Base-by-base conservation (phyloP, 352 stramenopile genomes). In the Phytophthora vignae region DNA sequence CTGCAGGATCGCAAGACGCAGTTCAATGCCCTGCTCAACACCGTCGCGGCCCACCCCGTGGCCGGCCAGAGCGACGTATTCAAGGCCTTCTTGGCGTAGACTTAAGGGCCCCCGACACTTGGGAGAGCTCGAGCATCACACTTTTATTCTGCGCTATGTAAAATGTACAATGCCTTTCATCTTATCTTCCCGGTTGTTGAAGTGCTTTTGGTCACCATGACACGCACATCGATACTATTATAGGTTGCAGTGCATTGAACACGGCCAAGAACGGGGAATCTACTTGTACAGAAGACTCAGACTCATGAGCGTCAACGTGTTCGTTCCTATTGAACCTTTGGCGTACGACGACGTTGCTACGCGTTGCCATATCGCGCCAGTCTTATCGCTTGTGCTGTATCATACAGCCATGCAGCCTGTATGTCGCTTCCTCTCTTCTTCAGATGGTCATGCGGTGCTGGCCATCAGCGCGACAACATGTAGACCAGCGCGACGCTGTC, bases 11-110 rank as follows among this genome's bases (percentile, higher is more conserved):
- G 87, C 64, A 78, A 90, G 61, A 75, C 61, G 29, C 78, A 86
- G 60, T 91, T 94, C 56, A 62, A 64, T 11, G 68, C 73, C 36
- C 79, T 92, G 25, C 73, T 94, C 10, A 91, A 92, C 74, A 76
- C 79, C 21, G 74, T 90, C 40, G 71, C 83, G 7, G 49, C 73
- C 55, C 71, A 94, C 67, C 83, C 83, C 2, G 69, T 88, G 46
- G 80, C 81, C 1, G 59, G 57, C 9, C 71, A 83, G 36, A 92
- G 79, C 81, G 63, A 74, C 44, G 71, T 60, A 55, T 84, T 90
- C 64, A 69, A 81, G 58, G 55, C 66, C 17, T 92, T 92, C 58
- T 69, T 90, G 52, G 81, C 68, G 10, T 90, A 79, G 62, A 73
- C 17, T 21, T 25, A 62, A 61, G 56, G 40, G 25, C 25, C 60